Evolutionary conservation across 495 filamentous ascomycete genomes (phyloP), one percentile per base, ranked within the genome.

Genomic region (Talaromyces trachyspermus): DNA sequence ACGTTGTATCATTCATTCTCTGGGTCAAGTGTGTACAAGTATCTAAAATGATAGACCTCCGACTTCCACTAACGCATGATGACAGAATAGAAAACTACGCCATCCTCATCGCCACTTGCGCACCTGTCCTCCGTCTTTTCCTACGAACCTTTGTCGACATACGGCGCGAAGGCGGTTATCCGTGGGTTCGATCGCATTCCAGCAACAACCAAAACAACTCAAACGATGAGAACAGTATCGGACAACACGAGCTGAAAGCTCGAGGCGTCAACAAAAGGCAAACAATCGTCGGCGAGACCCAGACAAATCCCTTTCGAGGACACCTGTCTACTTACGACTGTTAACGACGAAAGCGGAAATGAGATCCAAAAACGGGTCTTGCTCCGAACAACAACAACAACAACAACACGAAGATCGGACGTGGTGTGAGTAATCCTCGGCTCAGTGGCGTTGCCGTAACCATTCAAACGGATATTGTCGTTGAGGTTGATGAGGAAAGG

Each of bases 1-100:
- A 64, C 14, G 63, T 64, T n/a, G 59, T 66, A 8, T 39, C 54
- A 1, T 66, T 66, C 15, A 35, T 66, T n/a, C 54, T 66, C 5
- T 66, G 63, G 63, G 61, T 64, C 10, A 66, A 66, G 63, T 66
- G 54, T 39, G 59, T 52, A 5, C n/a, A n/a, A n/a, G n/a, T n/a
- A n/a, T n/a, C n/a, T n/a, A n/a, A n/a, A n/a, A n/a, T n/a, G n/a
- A n/a, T n/a, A n/a, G n/a, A n/a, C n/a, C n/a, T n/a, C n/a, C n/a
- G n/a, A n/a, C n/a, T n/a, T n/a, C n/a, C n/a, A n/a, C n/a, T n/a
- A n/a, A n/a, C n/a, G n/a, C n/a, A n/a, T n/a, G 29, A 25, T 5
- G 12, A 1, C 51, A 66, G 63, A 29, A 64, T 66, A n/a, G 63
- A 66, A 42, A 66, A 66, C 45, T 66, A 66, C 40, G 57, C 55